Base-by-base conservation (phyloP, 805 yeast species). In the Scheffersomyces coipomensis region DNA sequence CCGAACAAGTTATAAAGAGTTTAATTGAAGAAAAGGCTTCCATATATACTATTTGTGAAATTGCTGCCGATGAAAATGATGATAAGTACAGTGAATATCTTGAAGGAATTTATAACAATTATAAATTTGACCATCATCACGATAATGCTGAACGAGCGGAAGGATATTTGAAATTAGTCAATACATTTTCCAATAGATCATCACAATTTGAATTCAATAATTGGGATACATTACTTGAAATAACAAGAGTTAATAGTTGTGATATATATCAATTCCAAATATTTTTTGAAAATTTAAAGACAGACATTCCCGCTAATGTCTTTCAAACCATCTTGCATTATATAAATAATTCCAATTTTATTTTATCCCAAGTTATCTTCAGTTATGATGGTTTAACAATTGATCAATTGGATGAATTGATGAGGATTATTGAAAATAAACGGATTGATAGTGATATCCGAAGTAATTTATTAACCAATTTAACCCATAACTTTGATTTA, bases 91-190 rank as follows among this genome's bases (percentile, higher is more conserved):
- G 13, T n/a, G 5, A 17, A n/a, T 15, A 33, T 19, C 18, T 38
- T 23, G 24, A 33, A 3, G 26, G 21, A 11, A 34, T 40, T n/a
- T 36, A 27, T 19, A 13, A n/a, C 4, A 21, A 21, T 31, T n/a
- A 13, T 13, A 27, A 38, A 2, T 64, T 63, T 42, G 64, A 68
- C 48, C 60, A 53, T 42, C 72, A 66, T 37, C 51, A 40, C 23
- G 67, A 64, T 34, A 45, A 58, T 6, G 39, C 40, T 33, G 58
- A 56, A 33, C 63, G 60, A 37, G 73, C 72, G 1, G 75, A 71
- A 39, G 76, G 55, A 1, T 53, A 52, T 25, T 31, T 61, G 34
- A 50, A 49, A 21, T 56, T 53, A 50, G 34, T 51, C 6, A 48
- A 46, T 26, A 42, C 35, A 16, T 19, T 33, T 17, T 7, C 27